Conservation (phyloP, 768 basidiomycete genomes). For the Coprinopsis sp. region DNA sequence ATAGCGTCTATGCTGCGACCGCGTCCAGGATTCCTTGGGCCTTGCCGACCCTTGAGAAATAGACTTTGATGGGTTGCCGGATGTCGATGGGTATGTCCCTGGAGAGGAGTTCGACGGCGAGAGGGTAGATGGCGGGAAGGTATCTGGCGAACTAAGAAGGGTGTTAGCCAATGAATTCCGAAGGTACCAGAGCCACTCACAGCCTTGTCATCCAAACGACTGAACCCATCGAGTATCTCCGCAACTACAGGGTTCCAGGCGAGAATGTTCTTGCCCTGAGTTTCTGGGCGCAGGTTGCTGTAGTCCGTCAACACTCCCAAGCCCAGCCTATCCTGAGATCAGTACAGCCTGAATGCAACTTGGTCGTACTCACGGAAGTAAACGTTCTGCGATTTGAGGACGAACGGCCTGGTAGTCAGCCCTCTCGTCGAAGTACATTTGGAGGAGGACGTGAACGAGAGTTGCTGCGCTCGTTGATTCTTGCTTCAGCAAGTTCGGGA, state of each 20-base stretch:
- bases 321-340: constrained; percentile 54
- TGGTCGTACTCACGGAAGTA: constrained; percentile 55
- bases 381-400: constrained; percentile 70
- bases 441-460: constrained; percentile 82
- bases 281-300: constrained; percentile 82
- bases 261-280: constrained; percentile 88
- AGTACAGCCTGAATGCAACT: constrained; percentile 7
- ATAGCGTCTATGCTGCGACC: constrained; percentile 34
- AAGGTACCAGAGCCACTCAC: constrained; percentile 45
- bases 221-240: constrained; percentile 88
- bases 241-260: constrained; percentile 99
- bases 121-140: constrained; percentile 85
- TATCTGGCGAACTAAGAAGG: constrained; percentile 76
- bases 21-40: constrained; percentile 67
- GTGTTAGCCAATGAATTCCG: not conserved
- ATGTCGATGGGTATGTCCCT: constrained; percentile 83
- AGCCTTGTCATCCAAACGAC: constrained; percentile 83
- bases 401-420: constrained; percentile 81
- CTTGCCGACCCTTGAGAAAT: constrained; percentile 77
- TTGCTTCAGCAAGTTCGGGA: constrained; percentile 96
- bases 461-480: constrained; percentile 97
- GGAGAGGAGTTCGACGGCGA: constrained; percentile 78
- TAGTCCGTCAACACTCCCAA: constrained; percentile 88
- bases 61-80: constrained; percentile 70
- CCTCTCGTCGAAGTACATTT: constrained; percentile 93